phyloP scores from a whole-genome alignment of 768 basidiomycete genomes.

The Mycena albidolilacea region DNA sequence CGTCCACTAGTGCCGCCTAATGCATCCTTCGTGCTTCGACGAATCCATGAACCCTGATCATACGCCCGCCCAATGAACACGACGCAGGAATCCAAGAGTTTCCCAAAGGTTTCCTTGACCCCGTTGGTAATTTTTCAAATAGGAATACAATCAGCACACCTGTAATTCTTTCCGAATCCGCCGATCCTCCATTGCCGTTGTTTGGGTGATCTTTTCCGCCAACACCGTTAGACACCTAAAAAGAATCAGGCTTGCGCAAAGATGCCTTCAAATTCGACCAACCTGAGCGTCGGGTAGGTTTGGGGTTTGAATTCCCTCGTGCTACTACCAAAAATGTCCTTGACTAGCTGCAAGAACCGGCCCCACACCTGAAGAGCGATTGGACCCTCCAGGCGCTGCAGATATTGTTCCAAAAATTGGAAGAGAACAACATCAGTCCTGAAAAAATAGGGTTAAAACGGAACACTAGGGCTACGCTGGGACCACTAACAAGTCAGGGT shows the following conservation, averaged over 20 bases:
- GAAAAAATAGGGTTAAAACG: constrained; percentile 21
- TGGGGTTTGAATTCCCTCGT: constrained; percentile 80
- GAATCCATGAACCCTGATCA: constrained; percentile 87
- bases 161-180: constrained; percentile 92
- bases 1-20: constrained; percentile 71
- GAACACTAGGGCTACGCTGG: neutral
- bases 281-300: constrained; percentile 83
- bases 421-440: constrained; percentile 84
- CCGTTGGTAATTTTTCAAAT: constrained; percentile 11
- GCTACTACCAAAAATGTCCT: constrained; percentile 77
- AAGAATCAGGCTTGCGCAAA: constrained; percentile 35
- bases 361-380: constrained; percentile 94
- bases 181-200: constrained; percentile 92
- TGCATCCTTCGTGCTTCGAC: constrained; percentile 76
- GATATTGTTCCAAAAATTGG: constrained; percentile 90
- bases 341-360: constrained; percentile 81
- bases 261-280: constrained; percentile 35
- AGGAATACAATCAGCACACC: constrained; percentile 51
- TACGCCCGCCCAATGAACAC: constrained; percentile 79
- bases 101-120: constrained; percentile 83
- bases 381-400: constrained; percentile 88
- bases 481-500: constrained; percentile 75
- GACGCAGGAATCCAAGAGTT: constrained; percentile 86
- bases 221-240: constrained; percentile 82
- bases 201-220: constrained; percentile 89